Evolutionary conservation across 495 filamentous ascomycete species (phyloP).

Genomic region (Lophiotrema nucula): DNA sequence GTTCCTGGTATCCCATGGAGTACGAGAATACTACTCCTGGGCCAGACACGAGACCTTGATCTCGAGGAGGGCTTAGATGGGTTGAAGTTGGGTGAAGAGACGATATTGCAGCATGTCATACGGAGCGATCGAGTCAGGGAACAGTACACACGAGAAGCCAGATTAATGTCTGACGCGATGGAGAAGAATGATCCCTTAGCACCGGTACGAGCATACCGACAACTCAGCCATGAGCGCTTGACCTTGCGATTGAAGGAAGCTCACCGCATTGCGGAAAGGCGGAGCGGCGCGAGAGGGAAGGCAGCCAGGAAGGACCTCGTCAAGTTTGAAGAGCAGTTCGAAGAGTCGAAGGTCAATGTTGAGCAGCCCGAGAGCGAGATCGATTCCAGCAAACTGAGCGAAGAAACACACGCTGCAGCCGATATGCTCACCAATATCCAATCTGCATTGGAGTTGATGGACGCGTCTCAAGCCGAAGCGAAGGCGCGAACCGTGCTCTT

Average conservation of each 20-base stretch:
- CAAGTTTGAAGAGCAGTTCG: conserved; percentile 61
- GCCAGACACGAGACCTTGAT: conserved; percentile 56
- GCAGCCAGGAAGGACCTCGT: conserved; percentile 69
- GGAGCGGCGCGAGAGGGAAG: conserved; percentile 70
- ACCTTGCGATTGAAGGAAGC: conserved; percentile 62
- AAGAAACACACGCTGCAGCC: conserved; percentile 34
- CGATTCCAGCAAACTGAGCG: conserved; percentile 19
- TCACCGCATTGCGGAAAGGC: conserved; percentile 67
- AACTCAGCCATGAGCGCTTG: conserved; percentile 58
- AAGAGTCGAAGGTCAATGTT: conserved; percentile 47
- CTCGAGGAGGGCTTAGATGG: conserved; percentile 35
- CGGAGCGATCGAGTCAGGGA: conserved; percentile 62
- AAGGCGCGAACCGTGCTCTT: conserved; percentile 35
- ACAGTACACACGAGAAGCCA: conserved; percentile 55
- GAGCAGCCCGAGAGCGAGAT: conserved; percentile 30
- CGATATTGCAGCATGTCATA: conserved; percentile 67
- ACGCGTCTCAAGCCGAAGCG: conserved; percentile 35
- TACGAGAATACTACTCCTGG: conserved; percentile 66
- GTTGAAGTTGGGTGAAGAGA: conserved; percentile 29
- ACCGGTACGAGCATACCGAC: conserved; percentile 58
- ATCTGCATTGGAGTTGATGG: conserved; percentile 30
- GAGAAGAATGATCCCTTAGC: conserved; percentile 53
- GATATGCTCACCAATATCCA: conserved; percentile 38
- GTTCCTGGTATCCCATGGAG: conserved; percentile 74
- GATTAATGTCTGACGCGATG: conserved; percentile 48